These are phyloP conservation scores for Phytophthora pluvialis DNA, from an alignment of 352 stramenopile species.

Conservation along the genomic window DNA sequence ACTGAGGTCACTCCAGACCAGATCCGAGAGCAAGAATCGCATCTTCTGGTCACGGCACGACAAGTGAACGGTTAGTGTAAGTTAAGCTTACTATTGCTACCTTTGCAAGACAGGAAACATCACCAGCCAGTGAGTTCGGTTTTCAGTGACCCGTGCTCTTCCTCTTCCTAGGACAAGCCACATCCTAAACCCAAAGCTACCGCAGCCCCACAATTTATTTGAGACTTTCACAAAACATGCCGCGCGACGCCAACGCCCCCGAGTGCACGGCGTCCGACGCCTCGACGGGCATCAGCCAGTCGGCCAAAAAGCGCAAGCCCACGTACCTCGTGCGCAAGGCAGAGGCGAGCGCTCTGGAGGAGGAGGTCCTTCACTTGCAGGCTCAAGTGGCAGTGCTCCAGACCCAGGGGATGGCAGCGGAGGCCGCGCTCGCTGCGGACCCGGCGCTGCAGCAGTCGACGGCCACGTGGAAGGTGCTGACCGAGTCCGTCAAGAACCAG, in stretches of 20 bases:
- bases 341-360: constrained; percentile 9
- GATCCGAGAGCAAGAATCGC: too few species aligned
- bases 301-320: constrained; percentile 33
- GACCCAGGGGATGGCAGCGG: constrained; percentile 10
- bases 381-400: constrained; percentile 15
- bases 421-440: neutral
- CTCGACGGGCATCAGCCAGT: neutral
- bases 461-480: constrained; percentile 17
- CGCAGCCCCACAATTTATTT: too few species aligned
- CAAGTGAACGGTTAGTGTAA: too few species aligned
- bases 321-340: constrained; percentile 37
- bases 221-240: too few species aligned
- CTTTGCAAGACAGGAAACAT: neutral
- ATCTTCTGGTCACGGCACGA: too few species aligned
- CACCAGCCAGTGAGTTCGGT: too few species aligned
- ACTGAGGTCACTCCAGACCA: too few species aligned
- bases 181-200: too few species aligned
- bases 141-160: too few species aligned
- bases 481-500: constrained; percentile 9
- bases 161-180: too few species aligned
- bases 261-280: neutral
- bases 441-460: neutral
- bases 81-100: neutral
- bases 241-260: too few species aligned
- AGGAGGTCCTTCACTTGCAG: constrained; percentile 17